Conservation (phyloP, 2,329 filamentous ascomycete genomes). For the Phyllosticta capitalensis region DNA sequence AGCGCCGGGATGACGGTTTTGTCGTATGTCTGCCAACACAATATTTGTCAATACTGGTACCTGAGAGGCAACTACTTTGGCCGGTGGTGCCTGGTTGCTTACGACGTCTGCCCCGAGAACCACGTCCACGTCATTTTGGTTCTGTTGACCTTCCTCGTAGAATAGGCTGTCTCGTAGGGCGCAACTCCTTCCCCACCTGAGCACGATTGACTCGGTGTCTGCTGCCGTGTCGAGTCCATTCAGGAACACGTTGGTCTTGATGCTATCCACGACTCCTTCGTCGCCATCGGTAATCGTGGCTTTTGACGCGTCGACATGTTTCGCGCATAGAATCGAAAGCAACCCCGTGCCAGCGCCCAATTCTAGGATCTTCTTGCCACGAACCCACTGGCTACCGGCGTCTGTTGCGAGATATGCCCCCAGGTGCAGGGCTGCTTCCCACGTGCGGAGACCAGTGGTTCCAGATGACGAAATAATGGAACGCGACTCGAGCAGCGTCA, state of each 20-base stretch:
- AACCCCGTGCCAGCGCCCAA: conserved; percentile 71
- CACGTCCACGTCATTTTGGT: conserved; percentile 50
- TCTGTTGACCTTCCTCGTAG: conserved; percentile 26
- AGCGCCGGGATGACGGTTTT: conserved; percentile 52
- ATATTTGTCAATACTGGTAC: background rate
- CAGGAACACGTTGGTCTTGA: conserved; percentile 59
- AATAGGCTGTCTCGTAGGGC: conserved; percentile 13
- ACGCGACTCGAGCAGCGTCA: conserved; percentile 61
- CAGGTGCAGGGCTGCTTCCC: conserved; percentile 70
- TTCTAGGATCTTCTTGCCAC: conserved; percentile 54
- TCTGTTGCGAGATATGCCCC: conserved; percentile 52
- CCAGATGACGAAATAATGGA: conserved; percentile 60
- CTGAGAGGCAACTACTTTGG: background rate
- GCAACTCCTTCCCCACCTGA: conserved; percentile 56
- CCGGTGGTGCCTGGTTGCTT: conserved; percentile 17
- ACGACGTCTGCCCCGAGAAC: conserved; percentile 66
- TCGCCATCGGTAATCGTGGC: conserved; percentile 67
- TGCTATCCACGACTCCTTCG: conserved; percentile 57
- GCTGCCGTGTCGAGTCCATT: conserved; percentile 50
- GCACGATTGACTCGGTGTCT: conserved; percentile 34
- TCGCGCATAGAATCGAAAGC: conserved; percentile 63
- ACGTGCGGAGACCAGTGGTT: conserved; percentile 69
- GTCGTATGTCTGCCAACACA: conserved; percentile 54
- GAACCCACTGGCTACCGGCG: conserved; percentile 38
- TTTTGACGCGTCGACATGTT: conserved; percentile 49